A percentile compares a stretch with the other conserved stretches of the same genome.
Conservation (phyloP, 2,329 filamentous ascomycete species). For the Phyllosticta citribraziliensis region DNA sequence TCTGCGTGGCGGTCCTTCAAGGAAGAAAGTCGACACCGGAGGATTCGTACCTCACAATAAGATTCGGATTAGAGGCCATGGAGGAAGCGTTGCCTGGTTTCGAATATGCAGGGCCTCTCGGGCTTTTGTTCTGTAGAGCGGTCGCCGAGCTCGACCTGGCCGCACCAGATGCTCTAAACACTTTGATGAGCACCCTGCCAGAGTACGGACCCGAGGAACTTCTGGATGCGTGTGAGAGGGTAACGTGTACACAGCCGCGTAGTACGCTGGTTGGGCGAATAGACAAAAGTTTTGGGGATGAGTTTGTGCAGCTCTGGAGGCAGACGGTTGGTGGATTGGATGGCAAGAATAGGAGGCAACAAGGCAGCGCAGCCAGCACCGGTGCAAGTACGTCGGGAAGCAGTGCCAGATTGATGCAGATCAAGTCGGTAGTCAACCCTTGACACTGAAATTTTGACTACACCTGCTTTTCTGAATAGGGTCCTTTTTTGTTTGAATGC, state of each 20-base stretch:
- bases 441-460: background rate
- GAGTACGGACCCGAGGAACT: constrained; percentile 17
- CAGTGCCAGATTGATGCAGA: constrained; percentile 11
- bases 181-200: constrained; percentile 13
- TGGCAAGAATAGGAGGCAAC: background rate
- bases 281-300: constrained; percentile 5
- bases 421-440: constrained; percentile 12
- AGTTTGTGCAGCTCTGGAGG: constrained; percentile 12
- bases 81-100: constrained; percentile 16
- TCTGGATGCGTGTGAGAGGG: constrained; percentile 18
- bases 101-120: constrained; percentile 17
- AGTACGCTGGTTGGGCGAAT: constrained; percentile 12
- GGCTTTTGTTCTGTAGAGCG: constrained; percentile 17
- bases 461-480: background rate
- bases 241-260: constrained; percentile 18
- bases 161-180: constrained; percentile 13
- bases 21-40: background rate
- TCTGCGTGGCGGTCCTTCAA: constrained; percentile 14
- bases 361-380: background rate
- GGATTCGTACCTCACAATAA: background rate
- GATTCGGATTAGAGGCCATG: constrained; percentile 16
- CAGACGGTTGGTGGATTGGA: background rate
- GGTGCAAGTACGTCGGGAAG: background rate
- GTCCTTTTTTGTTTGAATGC: background rate
- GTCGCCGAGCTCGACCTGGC: constrained; percentile 11